A percentile compares a stretch with the other conserved stretches of the same genome.
Evolutionary conservation across 1,139 yeast species (phyloP).

Genomic region (Insectozyma bohioensis): DNA sequence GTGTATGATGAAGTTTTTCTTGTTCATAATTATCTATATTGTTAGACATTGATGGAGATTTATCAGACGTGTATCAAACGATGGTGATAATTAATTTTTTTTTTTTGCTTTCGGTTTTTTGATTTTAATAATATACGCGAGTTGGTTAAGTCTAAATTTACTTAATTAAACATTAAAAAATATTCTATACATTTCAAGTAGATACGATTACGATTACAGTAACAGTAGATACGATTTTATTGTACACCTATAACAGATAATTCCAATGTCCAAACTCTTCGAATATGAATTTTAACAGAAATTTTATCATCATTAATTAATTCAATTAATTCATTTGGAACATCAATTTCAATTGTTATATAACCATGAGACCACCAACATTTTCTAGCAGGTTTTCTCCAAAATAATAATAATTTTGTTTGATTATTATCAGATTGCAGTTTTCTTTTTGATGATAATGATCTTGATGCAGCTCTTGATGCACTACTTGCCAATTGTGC

Average conservation of each 20-base stretch:
- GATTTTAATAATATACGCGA: too few species aligned
- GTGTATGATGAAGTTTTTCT: conserved; percentile 54
- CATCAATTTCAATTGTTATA: conserved; percentile 49
- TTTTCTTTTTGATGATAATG: conserved; percentile 45
- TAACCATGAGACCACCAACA: conserved; percentile 96
- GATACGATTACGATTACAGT: background rate
- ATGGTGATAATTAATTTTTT: background rate
- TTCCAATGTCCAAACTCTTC: conserved; percentile 87
- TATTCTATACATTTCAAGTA: background rate
- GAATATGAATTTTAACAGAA: conserved; percentile 58
- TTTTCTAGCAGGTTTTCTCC: conserved; percentile 98
- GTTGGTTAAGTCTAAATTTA: too few species aligned
- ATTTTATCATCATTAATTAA: conserved; percentile 15
- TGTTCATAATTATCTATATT: conserved; percentile 34
- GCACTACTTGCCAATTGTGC: conserved; percentile 45
- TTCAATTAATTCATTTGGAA: conserved; percentile 12
- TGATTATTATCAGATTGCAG: conserved; percentile 34
- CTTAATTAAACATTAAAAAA: too few species aligned
- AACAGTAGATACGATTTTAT: conserved; percentile 18
- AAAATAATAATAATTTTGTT: conserved; percentile 82
- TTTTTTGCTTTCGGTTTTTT: background rate
- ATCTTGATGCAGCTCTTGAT: conserved; percentile 52
- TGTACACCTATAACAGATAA: conserved; percentile 61
- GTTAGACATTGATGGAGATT: too few species aligned
- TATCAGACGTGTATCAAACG: background rate